phyloP scores from a whole-genome alignment of 1,139 yeast species.

The Taphrina pruni region DNA sequence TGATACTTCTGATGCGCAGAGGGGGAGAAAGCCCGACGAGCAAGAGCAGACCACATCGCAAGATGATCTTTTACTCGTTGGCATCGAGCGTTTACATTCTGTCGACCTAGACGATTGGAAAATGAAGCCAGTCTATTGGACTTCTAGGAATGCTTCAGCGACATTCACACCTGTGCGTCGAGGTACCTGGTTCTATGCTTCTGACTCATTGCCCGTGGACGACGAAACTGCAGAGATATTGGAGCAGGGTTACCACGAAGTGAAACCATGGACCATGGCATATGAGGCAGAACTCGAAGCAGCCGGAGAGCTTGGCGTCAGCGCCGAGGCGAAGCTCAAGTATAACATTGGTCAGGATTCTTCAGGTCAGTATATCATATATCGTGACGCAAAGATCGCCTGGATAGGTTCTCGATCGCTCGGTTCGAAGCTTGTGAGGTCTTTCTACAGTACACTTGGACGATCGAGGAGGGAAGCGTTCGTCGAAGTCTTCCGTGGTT shows the following conservation, averaged over 20 bases:
- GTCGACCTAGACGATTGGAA: constrained; percentile 48
- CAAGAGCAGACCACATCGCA: not conserved
- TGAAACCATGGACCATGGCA: constrained; percentile 51
- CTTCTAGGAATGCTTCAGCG: constrained; percentile 45
- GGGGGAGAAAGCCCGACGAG: not conserved
- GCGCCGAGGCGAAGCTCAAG: constrained; percentile 49
- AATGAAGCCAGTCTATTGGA: constrained; percentile 54
- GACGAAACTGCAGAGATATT: constrained; percentile 51
- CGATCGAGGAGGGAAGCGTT: constrained; percentile 16
- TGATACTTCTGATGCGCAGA: not conserved
- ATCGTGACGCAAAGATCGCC: constrained; percentile 19
- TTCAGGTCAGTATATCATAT: constrained; percentile 20
- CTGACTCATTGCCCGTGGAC: constrained; percentile 52
- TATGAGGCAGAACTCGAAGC: constrained; percentile 50
- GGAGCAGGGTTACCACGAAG: constrained; percentile 48
- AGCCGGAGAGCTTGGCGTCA: constrained; percentile 51
- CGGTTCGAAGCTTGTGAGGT: constrained; percentile 20
- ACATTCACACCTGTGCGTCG: constrained; percentile 48
- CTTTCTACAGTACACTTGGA: constrained; percentile 23
- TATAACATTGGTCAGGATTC: constrained; percentile 10
- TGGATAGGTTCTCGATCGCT: constrained; percentile 27
- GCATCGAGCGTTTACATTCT: constrained; percentile 52
- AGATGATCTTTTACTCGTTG: constrained; percentile 48
- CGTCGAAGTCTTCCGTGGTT: constrained; percentile 33
- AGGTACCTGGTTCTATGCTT: constrained; percentile 52